Percentiles rank a stretch among this genome's conserved stretches.
Evolutionary conservation across 2,329 filamentous ascomycete genomes (phyloP).

Genomic region (Fusarium sp.): DNA sequence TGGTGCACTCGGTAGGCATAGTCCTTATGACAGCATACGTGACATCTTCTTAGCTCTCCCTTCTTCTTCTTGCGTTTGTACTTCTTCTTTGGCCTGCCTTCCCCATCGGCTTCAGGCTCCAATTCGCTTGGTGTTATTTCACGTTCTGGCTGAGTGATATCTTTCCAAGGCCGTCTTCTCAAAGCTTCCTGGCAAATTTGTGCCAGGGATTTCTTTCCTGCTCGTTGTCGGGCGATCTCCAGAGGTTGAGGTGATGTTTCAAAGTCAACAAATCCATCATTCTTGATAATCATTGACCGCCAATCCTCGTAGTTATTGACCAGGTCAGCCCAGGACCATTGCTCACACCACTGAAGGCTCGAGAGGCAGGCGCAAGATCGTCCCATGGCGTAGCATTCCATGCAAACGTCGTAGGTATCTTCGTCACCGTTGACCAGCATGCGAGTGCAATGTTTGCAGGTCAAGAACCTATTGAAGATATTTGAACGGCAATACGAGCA

Average conservation of each 20-base stretch:
- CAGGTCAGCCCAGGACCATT: conserved; percentile 87
- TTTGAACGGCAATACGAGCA: conserved; percentile 97
- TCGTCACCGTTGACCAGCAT: conserved; percentile 74
- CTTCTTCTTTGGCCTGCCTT: conserved; percentile 72
- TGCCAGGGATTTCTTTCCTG: conserved; percentile 83
- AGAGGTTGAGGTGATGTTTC: conserved; percentile 77
- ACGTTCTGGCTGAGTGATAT: conserved; percentile 74
- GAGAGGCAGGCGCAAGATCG: conserved; percentile 92
- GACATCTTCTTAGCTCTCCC: conserved; percentile 73
- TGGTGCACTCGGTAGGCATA: conserved; percentile 86
- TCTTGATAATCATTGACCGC: conserved; percentile 81
- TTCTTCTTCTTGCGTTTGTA: conserved; percentile 66
- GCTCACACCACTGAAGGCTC: conserved; percentile 89
- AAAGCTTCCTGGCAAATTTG: conserved; percentile 96
- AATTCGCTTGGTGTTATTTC: conserved; percentile 62
- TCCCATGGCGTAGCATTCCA: conserved; percentile 99
- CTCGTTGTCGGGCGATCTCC: conserved; percentile 73
- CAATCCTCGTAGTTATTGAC: conserved; percentile 83
- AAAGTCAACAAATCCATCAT: conserved; percentile 75
- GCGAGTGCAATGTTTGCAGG: conserved; percentile 85
- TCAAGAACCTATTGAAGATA: conserved; percentile 96
- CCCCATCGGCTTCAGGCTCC: conserved; percentile 73
- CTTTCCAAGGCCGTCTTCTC: conserved; percentile 81
- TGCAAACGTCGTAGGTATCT: conserved; percentile 94
- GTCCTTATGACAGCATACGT: conserved; percentile 85